Conservation (phyloP, 2,329 filamentous ascomycete genomes). For the Fusarium phyllophilum region DNA sequence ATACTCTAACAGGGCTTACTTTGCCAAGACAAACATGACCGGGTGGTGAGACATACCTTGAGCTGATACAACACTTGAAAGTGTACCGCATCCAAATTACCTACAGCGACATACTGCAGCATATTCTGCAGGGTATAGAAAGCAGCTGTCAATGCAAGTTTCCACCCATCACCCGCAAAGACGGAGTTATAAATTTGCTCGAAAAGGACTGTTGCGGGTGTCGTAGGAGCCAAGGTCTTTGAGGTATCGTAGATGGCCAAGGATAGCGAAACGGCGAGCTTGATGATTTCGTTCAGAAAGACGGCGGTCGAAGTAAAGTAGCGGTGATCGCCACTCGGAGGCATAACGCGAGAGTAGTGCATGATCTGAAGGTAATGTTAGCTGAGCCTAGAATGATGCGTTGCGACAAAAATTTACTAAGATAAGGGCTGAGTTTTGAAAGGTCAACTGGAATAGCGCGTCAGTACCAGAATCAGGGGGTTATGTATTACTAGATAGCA, state of each 20-base stretch:
- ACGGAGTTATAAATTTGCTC: constrained; percentile 82
- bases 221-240: constrained; percentile 77
- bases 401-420: constrained; percentile 60
- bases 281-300: constrained; percentile 91
- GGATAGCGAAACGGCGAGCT: constrained; percentile 85
- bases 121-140: constrained; percentile 93
- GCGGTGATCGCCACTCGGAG: constrained; percentile 81
- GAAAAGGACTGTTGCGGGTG: constrained; percentile 82
- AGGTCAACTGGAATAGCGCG: constrained; percentile 68
- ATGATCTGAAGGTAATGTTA: constrained; percentile 69
- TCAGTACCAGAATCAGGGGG: constrained; percentile 13
- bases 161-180: constrained; percentile 93
- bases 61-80: constrained; percentile 95
- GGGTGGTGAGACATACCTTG: constrained; percentile 64
- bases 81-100: constrained; percentile 89
- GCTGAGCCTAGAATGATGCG: constrained; percentile 48
- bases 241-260: constrained; percentile 91
- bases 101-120: constrained; percentile 91
- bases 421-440: constrained; percentile 80
- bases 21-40: background rate
- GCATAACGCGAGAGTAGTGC: constrained; percentile 96
- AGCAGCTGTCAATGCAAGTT: constrained; percentile 86
- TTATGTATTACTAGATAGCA: background rate
- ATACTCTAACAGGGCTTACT: background rate
- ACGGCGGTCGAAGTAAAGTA: constrained; percentile 96